phyloP scores from a whole-genome alignment of 345 rosid genomes.

The Litchi chinensis region DNA sequence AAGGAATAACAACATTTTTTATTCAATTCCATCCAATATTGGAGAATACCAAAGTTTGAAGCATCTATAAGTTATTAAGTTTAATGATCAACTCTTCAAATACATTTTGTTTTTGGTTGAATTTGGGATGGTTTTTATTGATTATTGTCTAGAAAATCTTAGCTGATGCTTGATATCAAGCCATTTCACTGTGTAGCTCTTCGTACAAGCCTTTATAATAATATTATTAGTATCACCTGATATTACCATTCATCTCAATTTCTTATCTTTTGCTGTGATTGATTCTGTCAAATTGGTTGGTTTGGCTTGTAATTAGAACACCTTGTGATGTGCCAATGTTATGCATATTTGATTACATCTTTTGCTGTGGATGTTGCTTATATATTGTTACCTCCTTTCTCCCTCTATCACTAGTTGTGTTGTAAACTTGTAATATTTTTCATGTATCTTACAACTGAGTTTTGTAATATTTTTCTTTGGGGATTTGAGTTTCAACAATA shows the following conservation, averaged over 20 bases:
- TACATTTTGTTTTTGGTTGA: background rate
- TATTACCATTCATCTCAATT: too few species aligned
- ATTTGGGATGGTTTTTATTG: background rate
- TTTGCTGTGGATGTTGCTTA: background rate
- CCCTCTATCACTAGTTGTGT: background rate
- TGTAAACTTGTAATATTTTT: background rate
- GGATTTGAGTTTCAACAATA: constrained; percentile 66
- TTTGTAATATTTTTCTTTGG: constrained; percentile 26
- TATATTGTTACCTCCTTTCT: background rate
- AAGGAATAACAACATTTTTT: constrained; percentile 56
- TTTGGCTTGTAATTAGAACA: too few species aligned
- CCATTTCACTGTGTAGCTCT: too few species aligned
- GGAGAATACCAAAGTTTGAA: constrained; percentile 51
- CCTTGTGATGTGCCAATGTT: too few species aligned
- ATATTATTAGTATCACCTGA: too few species aligned
- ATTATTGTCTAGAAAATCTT: background rate
- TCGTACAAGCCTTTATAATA: too few species aligned
- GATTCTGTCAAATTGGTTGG: too few species aligned
- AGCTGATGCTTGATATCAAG: too few species aligned
- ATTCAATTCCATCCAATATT: constrained; percentile 56
- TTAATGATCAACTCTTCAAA: background rate
- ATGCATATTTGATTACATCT: too few species aligned
- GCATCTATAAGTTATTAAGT: constrained; percentile 49
- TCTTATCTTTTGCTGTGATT: too few species aligned
- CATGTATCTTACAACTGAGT: background rate